Base-by-base conservation (phyloP, 129 eudicot species). In the Artemisia annua region DNA sequence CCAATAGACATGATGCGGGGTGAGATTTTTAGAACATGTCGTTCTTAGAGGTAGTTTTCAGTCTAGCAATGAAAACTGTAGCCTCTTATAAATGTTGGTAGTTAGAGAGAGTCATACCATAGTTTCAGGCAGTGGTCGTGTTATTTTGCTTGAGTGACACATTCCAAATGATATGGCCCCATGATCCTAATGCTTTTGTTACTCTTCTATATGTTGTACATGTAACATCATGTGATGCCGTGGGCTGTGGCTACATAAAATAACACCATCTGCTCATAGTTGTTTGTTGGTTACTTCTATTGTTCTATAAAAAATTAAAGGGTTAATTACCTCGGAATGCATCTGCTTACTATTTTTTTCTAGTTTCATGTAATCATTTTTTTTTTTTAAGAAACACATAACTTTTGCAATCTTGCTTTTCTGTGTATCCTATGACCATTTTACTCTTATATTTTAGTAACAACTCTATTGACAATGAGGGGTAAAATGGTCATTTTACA, bases 1-100 rank as follows among this genome's bases (percentile, higher is more conserved):
- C 97, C 99, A 10, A 77, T 94, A 16, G 97, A 94, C 56, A 74
- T 88, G 58, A 90, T 94, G 99, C 83, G 99, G 26, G 95, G 96
- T 56, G 97, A 94, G 89, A 82, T 94, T 78, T 94, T 75, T 78
- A 81, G 92, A 79, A 83, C 92, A 64, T 90, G 97, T 87, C 87
- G 78, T n/a, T 81, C 89, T 10, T 83, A 82, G 81, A 39, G 62
- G 56, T 48, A 52, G 28, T 64, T 51, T 35, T 35, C 24, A 67
- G 65, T 69, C 75, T 73, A 68, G n/a, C 64, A 22, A 53, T 52
- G 35, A 70, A 60, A 70, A 60, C 6, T 78, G 61, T 71, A 56
- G 67, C 46, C 46, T 71, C 76, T 10, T 73, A 74, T 67, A 52
- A 63, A 70, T 71, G 72, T 48, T 46, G 66, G 30, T 28, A 51